Conservation (phyloP, 208 protist genomes). For the Endotrypanum monterogeii region DNA sequence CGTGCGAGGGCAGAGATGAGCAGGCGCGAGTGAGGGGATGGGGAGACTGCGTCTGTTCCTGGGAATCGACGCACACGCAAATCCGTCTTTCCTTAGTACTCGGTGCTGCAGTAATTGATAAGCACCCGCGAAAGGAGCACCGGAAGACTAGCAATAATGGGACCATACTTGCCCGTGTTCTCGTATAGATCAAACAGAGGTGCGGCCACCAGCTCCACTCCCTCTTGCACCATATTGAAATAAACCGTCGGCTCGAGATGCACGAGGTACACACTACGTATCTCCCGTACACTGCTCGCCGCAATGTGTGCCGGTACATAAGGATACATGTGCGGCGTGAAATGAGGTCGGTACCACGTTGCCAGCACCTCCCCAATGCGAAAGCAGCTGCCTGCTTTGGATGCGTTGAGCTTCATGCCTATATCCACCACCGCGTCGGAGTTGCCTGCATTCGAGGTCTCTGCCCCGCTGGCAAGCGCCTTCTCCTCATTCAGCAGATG, state of each 20-base stretch:
- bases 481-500: constrained; percentile 75
- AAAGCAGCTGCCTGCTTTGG: constrained; percentile 51
- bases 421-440: constrained; percentile 56
- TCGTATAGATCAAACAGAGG: constrained; percentile 94
- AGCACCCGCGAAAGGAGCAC: constrained; percentile 76
- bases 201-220: constrained; percentile 83
- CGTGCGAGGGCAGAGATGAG: not conserved
- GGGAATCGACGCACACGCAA: not conserved
- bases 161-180: constrained; percentile 84
- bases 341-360: constrained; percentile 86
- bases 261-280: constrained; percentile 85
- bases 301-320: constrained; percentile 92
- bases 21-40: not conserved
- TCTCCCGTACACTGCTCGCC: constrained; percentile 74
- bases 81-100: constrained; percentile 33
- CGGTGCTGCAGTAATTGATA: constrained; percentile 81
- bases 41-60: too few species aligned
- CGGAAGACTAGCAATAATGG: constrained; percentile 82
- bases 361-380: constrained; percentile 77
- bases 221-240: constrained; percentile 64
- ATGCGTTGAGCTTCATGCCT: constrained; percentile 26
- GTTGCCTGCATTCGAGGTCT: constrained; percentile 10
- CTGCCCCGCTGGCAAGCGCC: constrained; percentile 3
- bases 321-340: constrained; percentile 91
- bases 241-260: constrained; percentile 72